Percentiles rank a stretch among this genome's conserved stretches.
Evolutionary conservation across 345 rosid species (phyloP).

Genomic region (Abelmoschus esculentus): DNA sequence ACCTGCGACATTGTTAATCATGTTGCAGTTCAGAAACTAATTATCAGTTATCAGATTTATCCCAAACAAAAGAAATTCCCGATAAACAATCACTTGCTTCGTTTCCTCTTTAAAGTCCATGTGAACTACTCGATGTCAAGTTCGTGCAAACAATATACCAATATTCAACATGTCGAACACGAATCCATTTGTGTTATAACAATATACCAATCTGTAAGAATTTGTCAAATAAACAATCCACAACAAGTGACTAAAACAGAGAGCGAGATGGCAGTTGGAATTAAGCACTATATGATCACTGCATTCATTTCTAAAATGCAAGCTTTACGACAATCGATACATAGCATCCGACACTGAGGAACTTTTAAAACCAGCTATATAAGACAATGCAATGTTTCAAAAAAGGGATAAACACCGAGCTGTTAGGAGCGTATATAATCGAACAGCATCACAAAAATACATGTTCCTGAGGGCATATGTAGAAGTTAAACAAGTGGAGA

Average conservation of each 20-base stretch:
- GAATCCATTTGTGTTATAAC: too few relatives aligned
- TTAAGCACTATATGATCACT: background rate
- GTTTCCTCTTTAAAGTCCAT: background rate
- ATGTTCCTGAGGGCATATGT: background rate
- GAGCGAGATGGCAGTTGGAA: background rate
- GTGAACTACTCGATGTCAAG: background rate
- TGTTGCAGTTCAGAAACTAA: conserved; percentile 2
- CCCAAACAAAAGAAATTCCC: background rate
- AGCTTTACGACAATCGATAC: background rate
- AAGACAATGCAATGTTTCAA: background rate
- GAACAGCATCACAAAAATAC: background rate
- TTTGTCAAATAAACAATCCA: background rate
- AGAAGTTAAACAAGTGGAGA: background rate
- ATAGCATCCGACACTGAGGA: background rate
- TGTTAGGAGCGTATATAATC: background rate
- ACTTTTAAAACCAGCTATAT: too few relatives aligned
- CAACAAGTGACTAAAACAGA: background rate
- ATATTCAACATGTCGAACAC: too few relatives aligned
- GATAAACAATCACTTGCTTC: background rate
- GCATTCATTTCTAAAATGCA: background rate
- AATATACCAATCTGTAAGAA: too few relatives aligned
- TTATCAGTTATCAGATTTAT: background rate
- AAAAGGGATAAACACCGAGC: background rate
- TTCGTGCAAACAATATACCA: background rate
- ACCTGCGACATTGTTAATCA: conserved; percentile 29